Base-by-base conservation (phyloP, 2,329 filamentous ascomycete genomes). In the Dryadomyces quercivorus region DNA sequence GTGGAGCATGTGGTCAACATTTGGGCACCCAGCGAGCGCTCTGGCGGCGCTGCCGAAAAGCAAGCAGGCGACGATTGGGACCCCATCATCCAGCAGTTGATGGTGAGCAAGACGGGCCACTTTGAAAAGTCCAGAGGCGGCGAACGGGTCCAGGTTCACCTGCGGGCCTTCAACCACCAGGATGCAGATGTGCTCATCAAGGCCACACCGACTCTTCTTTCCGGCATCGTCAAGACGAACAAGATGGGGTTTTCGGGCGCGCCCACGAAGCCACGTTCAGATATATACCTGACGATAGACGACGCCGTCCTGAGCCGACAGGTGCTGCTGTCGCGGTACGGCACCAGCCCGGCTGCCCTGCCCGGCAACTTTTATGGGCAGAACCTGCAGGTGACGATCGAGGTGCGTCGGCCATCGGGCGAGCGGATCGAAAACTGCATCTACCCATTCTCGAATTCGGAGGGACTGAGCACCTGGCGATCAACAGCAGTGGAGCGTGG, bases 171-270 rank as follows among this genome's bases (percentile, higher is more conserved):
- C 66, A 78, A 82, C 40, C 79, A 86, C 61, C 75, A 81, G 1
- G 89, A 97, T 62, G 82, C 89, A 1, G 89, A 95, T 60, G 74
- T 72, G 0, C 77, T 98, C 44, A 86, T 97, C 64, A 88, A 86
- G 63, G 82, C 85, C 50, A 95, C 89, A 3, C 93, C 93, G 0
- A 97, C 92, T 0, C 72, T 94, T 15, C 80, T 98, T 15, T 85
- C 94, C 51, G 84, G 86, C 52, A 80, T 97, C 57, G 77, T 77
- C 55, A 86, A 86, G 66, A 95, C 91, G 0, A 85, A 77, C 62
- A 93, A 93, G 66, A 91, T 97, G 67, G 93, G 91, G 2, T 97
- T 98, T 66, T 88, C 92, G 3, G 91, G 91, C 13, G 91, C 91
- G 1, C 92, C 93, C 0, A 90, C 86, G 0, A 91, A 89, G 65